Percentiles rank a stretch among this genome's conserved stretches.
These are phyloP conservation scores for Lobosporangium transversale DNA, from an alignment of 192 early-diverging fungal species.

Conservation along the genomic window DNA sequence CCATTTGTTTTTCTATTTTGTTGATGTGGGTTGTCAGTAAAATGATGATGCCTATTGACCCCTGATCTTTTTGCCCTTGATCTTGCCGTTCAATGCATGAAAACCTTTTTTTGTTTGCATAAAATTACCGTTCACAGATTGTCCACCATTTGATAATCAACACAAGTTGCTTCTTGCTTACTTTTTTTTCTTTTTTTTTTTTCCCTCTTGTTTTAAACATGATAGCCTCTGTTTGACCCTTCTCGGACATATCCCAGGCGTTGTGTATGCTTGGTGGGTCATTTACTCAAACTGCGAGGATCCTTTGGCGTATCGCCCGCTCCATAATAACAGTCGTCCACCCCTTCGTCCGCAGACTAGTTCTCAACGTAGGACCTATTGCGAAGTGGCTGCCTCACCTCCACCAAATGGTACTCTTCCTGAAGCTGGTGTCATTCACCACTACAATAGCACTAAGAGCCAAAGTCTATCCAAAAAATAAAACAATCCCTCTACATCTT, in stretches of 20 bases:
- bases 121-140: too few relatives aligned
- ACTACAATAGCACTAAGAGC: too few relatives aligned
- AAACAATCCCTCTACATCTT: too few relatives aligned
- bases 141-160: background rate
- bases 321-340: background rate
- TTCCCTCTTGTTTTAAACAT: background rate
- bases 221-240: conserved; percentile 22
- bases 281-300: conserved; percentile 42
- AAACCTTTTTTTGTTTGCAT: too few relatives aligned
- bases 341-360: background rate
- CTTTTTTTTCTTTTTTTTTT: conserved; percentile 7
- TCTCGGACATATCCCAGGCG: conserved; percentile 34
- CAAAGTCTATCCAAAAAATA: too few relatives aligned
- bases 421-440: background rate
- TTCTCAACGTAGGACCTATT: conserved; percentile 10
- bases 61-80: too few relatives aligned
- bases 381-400: background rate
- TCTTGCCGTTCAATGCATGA: too few relatives aligned
- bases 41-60: too few relatives aligned
- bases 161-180: background rate
- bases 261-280: conserved; percentile 43
- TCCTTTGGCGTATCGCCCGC: background rate
- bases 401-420: background rate
- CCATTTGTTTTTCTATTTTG: conserved; percentile 2
- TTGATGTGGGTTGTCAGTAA: background rate